Evolutionary conservation across 805 yeast genomes (phyloP), one percentile per base, ranked within the genome.

Genomic region (Candida caryicola): DNA sequence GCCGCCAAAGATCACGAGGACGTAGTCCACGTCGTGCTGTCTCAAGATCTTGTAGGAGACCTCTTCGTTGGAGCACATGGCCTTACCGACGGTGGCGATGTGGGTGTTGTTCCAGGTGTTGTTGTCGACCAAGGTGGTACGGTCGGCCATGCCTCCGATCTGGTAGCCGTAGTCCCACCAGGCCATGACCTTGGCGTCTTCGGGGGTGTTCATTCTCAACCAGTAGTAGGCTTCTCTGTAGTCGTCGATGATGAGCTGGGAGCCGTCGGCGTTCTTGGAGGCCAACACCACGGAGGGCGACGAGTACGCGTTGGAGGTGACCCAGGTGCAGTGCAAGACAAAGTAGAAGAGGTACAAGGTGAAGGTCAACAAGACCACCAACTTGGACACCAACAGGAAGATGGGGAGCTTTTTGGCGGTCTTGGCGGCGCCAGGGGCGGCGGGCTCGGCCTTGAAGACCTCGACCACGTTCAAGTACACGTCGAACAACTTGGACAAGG

Each of bases 151-250:
- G 46, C 99, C 99, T 53, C 99, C 99, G 55, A 93, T 93, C 71
- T 93, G 99, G 66, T 93, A 93, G 39, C 99, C 99, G 59, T 95
- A 95, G 71, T 95, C 99, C 99, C 99, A 93, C 99, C 99, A 93
- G 8, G 97, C 83, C 84, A 95, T 88, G 44, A 93, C 85, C 63
- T 86, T 90, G 25, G 97, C 85, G 60, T 93, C 98, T 60, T 93
- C 96, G 3, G 85, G 81, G 1, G 99, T 93, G 69, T 93, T 93
- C 96, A 91, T 90, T 57, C 99, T 81, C 53, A 93, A 73, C 99
- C 99, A 93, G 63, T 91, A 93, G 71, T 93, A 93, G 8, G 98
- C 99, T 72, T 93, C 99, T 67, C 99, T 81, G 73, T 83, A 93
- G 64, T 93, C 99, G 63, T 93, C 99, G 56, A 93, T 93, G 49